Base-by-base conservation (phyloP, 495 filamentous ascomycete genomes). In the Mytilinidion resinicola region DNA sequence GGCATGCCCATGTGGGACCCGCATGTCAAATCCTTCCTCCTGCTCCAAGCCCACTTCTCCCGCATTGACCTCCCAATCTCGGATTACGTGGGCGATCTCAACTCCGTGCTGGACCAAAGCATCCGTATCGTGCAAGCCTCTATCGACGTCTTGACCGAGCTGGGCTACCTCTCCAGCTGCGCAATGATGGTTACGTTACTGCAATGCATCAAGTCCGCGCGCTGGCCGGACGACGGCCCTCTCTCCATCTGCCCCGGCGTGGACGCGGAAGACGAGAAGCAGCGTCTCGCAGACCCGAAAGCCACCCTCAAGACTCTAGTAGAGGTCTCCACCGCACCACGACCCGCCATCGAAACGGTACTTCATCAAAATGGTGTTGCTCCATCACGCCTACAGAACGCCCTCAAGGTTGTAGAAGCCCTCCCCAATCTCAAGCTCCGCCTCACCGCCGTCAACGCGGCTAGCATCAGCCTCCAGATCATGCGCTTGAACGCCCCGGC, bases 31-130 rank as follows among this genome's bases (percentile, higher is more conserved):
- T 87, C 95, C 0, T 97, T 96, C 74, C 74, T 99, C 36, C 78
- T 99, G 2, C 78, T 99, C 0, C 95, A 99, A 67, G 91, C 93
- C 1, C 90, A 96, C 69, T 91, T 99, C 82, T 90, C 87, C 35
- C 85, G 92, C 38, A 87, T 96, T 62, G 83, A 88, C 51, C 82
- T 99, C 25, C 93, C 93, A 8, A 96, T 99, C 51, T 87, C 90
- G 1, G 93, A 99, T 76, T 99, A 99, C 62, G 89, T 97, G 7
- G 93, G 92, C 63, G 93, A 99, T 71, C 89, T 92, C 68, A 89
- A 81, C 44, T 86, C 83, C 35, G 69, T 73, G 38, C 80, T 97
- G 10, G 93, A 99, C 73, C 93, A 99, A 67, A 87, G 88, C 21
- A 92, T 99, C 59, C 92, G 93, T 83, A 90, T 98, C 69, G 85